Evolutionary conservation across 768 basidiomycete genomes (phyloP), one percentile per base, ranked within the genome.

Genomic region (Termitomyces sp.): DNA sequence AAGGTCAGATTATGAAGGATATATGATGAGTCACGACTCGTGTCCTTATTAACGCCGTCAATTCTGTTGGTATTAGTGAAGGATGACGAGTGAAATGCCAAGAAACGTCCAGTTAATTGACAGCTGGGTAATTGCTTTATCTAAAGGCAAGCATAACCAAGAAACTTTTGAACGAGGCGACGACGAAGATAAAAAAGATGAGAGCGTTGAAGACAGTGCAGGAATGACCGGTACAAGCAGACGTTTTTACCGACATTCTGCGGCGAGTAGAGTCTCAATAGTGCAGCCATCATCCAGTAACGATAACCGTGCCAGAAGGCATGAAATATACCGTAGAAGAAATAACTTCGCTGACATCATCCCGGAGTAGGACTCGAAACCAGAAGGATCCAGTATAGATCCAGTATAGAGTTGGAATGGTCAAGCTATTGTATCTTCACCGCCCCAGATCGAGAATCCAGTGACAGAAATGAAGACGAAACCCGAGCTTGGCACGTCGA

Each of bases 221-320:
- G 25, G 25, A 25, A 25, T 25, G 25, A 25, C 25, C 25, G 25
- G 61, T 72, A 72, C 42, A 72, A 53, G 48, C 71, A 69, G 40
- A 72, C 71, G 46, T 69, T 71, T 57, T 72, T 72, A 32, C 70
- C 71, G 11, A 70, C 71, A 36, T 66, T 65, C 40, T 67, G 65
- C 4, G 71, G 71, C 6, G 67, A 67, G 17, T 70, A 63, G 11
- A 25, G 71, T 69, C 5, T 25, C 25, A 25, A 25, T 25, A 71
- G 57, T 1, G 71, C 64, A 47, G 69, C 71, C 71, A 72, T 72
- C 40, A 72, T 38, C 71, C 71, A 72, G 58, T 72, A 72, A 46
- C 71, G 71, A 54, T 66, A 72, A 9, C 69, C 69, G 62, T 71
- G 71, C 71, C 71, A 72, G 56, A 72, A 71, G 14, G 71, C 69